Percentiles rank a stretch among this genome's conserved stretches.
Conservation (phyloP, 108 stramenopile species). For the Pseudonitzschia pungens region DNA sequence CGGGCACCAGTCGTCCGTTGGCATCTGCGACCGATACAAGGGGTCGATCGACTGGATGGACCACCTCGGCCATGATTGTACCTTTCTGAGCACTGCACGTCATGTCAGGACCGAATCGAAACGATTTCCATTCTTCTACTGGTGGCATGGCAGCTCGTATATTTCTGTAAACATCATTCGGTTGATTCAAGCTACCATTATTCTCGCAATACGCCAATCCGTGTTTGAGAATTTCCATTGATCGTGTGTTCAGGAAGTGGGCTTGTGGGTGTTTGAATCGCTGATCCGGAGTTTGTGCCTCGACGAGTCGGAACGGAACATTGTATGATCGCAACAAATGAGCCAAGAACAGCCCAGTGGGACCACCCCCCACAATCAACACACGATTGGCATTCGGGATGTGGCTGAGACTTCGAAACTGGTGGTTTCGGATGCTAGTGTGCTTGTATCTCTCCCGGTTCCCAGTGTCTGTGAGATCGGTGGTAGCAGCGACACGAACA, state of each 20-base stretch:
- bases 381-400: slow-evolving; percentile 20
- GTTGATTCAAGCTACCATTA: background rate
- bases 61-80: slow-evolving; percentile 58
- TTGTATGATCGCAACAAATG: slow-evolving; percentile 57
- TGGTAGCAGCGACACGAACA: background rate
- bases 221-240: slow-evolving; percentile 83
- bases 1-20: slow-evolving; percentile 42
- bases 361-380: slow-evolving; percentile 81
- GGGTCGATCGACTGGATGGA: slow-evolving; percentile 67
- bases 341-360: slow-evolving; percentile 70
- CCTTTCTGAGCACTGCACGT: slow-evolving; percentile 3
- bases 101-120: slow-evolving; percentile 73
- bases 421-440: background rate
- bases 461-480: background rate
- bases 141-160: slow-evolving; percentile 57
- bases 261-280: slow-evolving; percentile 86
- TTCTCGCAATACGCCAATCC: slow-evolving; percentile 30
- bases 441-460: background rate
- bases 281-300: slow-evolving; percentile 47
- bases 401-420: background rate
- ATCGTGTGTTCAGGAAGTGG: slow-evolving; percentile 91
- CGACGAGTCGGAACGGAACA: slow-evolving; percentile 56
- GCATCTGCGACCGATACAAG: slow-evolving; percentile 48
- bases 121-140: slow-evolving; percentile 66
- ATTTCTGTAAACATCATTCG: slow-evolving; percentile 33